These are phyloP conservation scores for Chlorella sorokiniana DNA, from an alignment of 139 green algal genomes.

Conservation along the genomic window DNA sequence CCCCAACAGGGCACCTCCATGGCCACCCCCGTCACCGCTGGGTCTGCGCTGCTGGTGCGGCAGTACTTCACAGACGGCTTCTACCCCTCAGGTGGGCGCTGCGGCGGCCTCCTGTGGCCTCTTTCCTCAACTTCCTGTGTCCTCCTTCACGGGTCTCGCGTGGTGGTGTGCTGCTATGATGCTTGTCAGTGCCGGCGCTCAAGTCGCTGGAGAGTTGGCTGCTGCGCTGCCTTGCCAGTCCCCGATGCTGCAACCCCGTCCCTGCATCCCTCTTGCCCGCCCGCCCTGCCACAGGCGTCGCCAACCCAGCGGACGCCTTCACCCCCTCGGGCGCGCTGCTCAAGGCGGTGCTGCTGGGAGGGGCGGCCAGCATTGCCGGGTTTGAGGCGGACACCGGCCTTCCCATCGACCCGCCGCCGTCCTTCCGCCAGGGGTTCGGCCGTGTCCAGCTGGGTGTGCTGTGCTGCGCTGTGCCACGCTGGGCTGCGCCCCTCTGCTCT, in stretches of 20 bases:
- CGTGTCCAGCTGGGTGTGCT: conserved; percentile 66
- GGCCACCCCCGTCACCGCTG: conserved; percentile 80
- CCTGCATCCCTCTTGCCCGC: not conserved
- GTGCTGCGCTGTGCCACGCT: not conserved
- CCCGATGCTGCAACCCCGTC: not conserved
- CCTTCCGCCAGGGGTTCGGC: conserved; percentile 77
- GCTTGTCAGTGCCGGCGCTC: too few relatives aligned
- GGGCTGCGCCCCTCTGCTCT: too few relatives aligned
- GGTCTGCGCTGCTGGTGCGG: conserved; percentile 62
- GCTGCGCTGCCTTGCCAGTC: not conserved
- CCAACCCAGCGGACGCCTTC: conserved; percentile 51
- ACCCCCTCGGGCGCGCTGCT: conserved; percentile 76
- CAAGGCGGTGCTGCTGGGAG: conserved; percentile 83
- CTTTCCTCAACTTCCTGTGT: not conserved
- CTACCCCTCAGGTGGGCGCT: conserved; percentile 47
- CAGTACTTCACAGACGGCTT: conserved; percentile 84
- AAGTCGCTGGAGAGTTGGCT: too few relatives aligned
- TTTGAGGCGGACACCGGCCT: conserved; percentile 58
- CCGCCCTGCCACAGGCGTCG: not conserved
- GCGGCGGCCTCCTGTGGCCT: not conserved
- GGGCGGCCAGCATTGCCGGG: conserved; percentile 39
- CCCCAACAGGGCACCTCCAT: conserved; percentile 83
- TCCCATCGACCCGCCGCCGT: conserved; percentile 72
- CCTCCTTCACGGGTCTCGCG: too few relatives aligned
- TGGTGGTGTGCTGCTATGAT: too few relatives aligned